phyloP scores from a whole-genome alignment of 2,329 filamentous ascomycete species.

The Fusarium anthophilum region DNA sequence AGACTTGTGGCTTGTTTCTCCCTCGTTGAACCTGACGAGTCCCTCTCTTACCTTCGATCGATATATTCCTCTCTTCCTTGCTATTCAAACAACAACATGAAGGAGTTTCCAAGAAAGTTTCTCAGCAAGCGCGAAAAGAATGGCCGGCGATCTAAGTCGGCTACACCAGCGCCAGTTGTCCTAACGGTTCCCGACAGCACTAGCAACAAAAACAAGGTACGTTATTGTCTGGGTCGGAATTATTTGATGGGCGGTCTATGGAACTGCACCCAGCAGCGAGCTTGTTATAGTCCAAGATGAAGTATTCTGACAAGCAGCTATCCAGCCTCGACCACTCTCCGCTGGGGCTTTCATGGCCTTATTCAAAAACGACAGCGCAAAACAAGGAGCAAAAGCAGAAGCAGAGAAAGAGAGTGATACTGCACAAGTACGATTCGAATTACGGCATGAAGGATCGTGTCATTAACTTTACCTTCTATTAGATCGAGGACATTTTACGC shows the following conservation, averaged over 20 bases:
- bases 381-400: slow-evolving; percentile 55
- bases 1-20: slow-evolving; percentile 40
- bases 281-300: not conserved
- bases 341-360: slow-evolving; percentile 69
- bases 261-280: not conserved
- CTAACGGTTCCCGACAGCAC: slow-evolving; percentile 20
- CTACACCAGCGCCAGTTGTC: slow-evolving; percentile 62
- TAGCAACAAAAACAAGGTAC: slow-evolving; percentile 57
- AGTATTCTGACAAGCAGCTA: slow-evolving; percentile 20
- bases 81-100: slow-evolving; percentile 55
- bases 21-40: slow-evolving; percentile 48
- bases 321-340: slow-evolving; percentile 61
- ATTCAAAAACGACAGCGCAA: slow-evolving; percentile 69
- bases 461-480: slow-evolving; percentile 23
- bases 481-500: slow-evolving; percentile 55
- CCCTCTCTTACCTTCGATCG: slow-evolving; percentile 15
- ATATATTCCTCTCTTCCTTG: not conserved
- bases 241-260: not conserved
- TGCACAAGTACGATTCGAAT: slow-evolving; percentile 47
- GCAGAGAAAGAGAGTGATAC: slow-evolving; percentile 60
- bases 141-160: slow-evolving; percentile 64
- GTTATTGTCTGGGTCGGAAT: slow-evolving; percentile 20
- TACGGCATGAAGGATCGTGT: not conserved
- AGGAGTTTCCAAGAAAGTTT: slow-evolving; percentile 69
- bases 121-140: slow-evolving; percentile 76